Evolutionary conservation across 2,329 filamentous ascomycete genomes (phyloP), one percentile per base, ranked within the genome.

Genomic region (Mariannaea sp.): DNA sequence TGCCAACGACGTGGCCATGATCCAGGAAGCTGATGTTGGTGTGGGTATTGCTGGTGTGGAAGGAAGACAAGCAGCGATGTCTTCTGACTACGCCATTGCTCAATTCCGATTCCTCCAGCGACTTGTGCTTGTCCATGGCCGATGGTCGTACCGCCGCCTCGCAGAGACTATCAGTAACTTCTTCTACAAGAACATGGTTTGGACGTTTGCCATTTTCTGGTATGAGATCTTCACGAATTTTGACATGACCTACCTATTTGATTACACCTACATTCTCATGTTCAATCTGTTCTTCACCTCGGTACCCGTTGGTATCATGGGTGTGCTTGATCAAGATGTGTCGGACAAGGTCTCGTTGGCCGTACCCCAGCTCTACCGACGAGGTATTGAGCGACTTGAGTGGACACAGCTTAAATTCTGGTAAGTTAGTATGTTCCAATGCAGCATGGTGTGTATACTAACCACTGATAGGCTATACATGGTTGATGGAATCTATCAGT

Each of bases 141-240:
- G 92, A 53, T 97, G 92, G 90, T 96, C 92, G n/a, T 99, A 99
- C 75, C 85, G 93, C 47, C 86, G 94, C 65, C 77, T 99, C 71
- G 91, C 88, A 24, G 94, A 99, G 77, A 90, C 88, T 40, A 97
- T 95, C 67, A 91, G 92, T 71, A 99, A 99, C 73, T 99, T 99
- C 81, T 99, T 99, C 80, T 99, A 97, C 84, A 99, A 99, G 88
- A 99, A 97, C 77, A 89, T 99, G 74, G 88, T 97, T 46, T 99
- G 94, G 94, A 94, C 91, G 1, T 93, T 97, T 69, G 84, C 88
- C 36, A 89, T 99, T 53, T 97, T 97, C 81, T 97, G 93, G 93
- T 99, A 90, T 74, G 92, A 95, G 70, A 90, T 96, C 49, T 99
- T 89, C 74, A 91, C 89, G 78, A 88, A 96, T 74, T 97, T 95